A percentile compares a stretch with the other conserved stretches of the same genome.
These are phyloP conservation scores for Trypanosoma boissoni DNA, from an alignment of 208 protist genomes.

Conservation along the genomic window DNA sequence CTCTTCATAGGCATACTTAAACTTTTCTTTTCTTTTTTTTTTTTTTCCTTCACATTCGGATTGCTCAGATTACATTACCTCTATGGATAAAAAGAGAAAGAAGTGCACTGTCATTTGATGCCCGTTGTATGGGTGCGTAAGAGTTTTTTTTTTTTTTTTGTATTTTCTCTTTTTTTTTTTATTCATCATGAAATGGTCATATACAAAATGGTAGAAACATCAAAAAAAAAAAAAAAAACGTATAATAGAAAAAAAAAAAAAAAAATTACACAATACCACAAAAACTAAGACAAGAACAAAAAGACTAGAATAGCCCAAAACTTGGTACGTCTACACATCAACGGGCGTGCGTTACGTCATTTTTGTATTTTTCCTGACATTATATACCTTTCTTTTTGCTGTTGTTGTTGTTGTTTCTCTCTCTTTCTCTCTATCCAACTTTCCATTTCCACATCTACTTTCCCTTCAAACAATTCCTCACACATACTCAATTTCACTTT, in stretches of 20 bases:
- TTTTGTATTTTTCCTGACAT: background rate
- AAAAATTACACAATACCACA: background rate
- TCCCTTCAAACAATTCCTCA: background rate
- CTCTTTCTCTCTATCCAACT: background rate
- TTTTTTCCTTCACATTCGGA: background rate
- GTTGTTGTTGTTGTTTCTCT: background rate
- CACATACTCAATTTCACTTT: too few relatives aligned
- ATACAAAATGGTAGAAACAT: background rate
- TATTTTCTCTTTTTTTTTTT: background rate
- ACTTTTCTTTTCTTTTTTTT: background rate
- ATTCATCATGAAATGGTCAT: background rate
- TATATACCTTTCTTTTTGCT: background rate
- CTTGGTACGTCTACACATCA: too few relatives aligned
- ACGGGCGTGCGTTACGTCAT: background rate
- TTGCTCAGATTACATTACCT: background rate
- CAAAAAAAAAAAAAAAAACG: constrained; percentile 15
- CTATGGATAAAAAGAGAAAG: too few relatives aligned
- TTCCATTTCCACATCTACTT: background rate
- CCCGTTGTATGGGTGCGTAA: too few relatives aligned
- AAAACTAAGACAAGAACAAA: background rate
- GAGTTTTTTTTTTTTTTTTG: background rate
- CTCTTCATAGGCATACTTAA: background rate
- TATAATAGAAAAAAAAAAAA: background rate
- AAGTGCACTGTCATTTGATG: too few relatives aligned
- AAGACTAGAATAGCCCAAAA: background rate